A percentile compares a stretch with the other conserved stretches of the same genome.
These are phyloP conservation scores for Ascochyta viciae-villosae DNA, from an alignment of 2,329 filamentous ascomycete species.

Conservation along the genomic window DNA sequence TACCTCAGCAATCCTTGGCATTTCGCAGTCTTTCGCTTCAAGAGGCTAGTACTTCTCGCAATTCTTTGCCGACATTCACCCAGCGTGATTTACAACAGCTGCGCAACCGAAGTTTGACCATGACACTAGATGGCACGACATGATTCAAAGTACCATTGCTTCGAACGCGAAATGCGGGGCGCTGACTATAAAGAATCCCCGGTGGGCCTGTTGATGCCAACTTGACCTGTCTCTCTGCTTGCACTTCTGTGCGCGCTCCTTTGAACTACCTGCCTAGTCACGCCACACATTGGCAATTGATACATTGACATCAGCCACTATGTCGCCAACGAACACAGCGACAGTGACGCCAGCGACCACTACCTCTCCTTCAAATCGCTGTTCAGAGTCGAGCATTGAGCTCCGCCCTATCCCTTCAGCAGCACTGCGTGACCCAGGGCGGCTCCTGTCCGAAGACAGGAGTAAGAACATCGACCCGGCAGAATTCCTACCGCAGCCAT, in stretches of 20 bases:
- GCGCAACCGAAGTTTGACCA: constrained; percentile 1
- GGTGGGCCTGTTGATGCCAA: not conserved
- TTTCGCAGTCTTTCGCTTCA: constrained; percentile 6
- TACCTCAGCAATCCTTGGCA: not conserved
- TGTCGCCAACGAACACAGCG: constrained; percentile 20
- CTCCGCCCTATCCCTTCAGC: constrained; percentile 10
- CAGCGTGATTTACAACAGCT: not conserved
- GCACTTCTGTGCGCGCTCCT: not conserved
- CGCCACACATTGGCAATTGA: not conserved
- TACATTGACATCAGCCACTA: not conserved
- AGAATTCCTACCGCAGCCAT: constrained; percentile 53
- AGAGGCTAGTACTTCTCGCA: constrained; percentile 1
- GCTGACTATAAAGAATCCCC: not conserved
- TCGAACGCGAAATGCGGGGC: not conserved
- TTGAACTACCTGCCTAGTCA: not conserved
- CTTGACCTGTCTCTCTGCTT: not conserved
- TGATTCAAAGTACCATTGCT: not conserved
- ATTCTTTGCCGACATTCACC: not conserved
- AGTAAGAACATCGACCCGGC: constrained; percentile 26
- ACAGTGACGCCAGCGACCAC: constrained; percentile 7
- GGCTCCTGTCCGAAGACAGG: not conserved
- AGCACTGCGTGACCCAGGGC: constrained; percentile 3
- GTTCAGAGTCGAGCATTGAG: constrained; percentile 14
- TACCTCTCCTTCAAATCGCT: not conserved
- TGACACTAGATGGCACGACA: not conserved